These are phyloP conservation scores for Globisporangium radiosum DNA, from an alignment of 352 stramenopile genomes.

Conservation along the genomic window DNA sequence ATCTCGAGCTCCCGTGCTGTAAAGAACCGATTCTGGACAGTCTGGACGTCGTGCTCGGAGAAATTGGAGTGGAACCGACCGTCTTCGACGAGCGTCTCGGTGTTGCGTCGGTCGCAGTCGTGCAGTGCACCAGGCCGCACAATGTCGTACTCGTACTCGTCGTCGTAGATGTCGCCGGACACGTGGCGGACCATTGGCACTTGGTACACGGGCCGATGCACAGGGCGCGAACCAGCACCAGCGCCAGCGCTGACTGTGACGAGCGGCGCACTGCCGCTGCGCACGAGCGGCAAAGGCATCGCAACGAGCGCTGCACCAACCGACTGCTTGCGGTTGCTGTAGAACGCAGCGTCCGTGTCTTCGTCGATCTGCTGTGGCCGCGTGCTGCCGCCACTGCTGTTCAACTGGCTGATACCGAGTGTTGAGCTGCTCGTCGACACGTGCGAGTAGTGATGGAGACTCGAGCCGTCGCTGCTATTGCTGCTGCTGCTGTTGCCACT, in stretches of 20 bases:
- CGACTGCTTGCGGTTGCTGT: slow-evolving; percentile 11
- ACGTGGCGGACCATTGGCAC: slow-evolving; percentile 1
- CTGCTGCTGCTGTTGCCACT: background rate
- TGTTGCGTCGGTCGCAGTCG: slow-evolving; percentile 55
- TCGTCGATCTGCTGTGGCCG: slow-evolving; percentile 6
- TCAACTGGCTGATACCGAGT: background rate
- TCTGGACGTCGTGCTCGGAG: slow-evolving; percentile 30
- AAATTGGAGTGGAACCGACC: slow-evolving; percentile 61
- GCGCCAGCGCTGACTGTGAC: too few species aligned
- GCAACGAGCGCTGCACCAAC: background rate
- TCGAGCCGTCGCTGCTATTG: too few species aligned
- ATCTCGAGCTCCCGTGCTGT: slow-evolving; percentile 10
- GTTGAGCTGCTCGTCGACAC: background rate
- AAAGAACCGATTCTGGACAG: slow-evolving; percentile 4
- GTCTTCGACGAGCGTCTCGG: slow-evolving; percentile 54
- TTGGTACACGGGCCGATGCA: slow-evolving; percentile 10
- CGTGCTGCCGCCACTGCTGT: background rate
- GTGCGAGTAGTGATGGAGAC: background rate
- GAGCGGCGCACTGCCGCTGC: background rate
- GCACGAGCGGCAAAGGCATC: background rate
- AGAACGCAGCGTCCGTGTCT: slow-evolving; percentile 3
- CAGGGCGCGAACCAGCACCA: background rate
- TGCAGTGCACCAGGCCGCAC: slow-evolving; percentile 51
- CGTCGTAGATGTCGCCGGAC: slow-evolving; percentile 18
- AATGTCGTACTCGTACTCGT: slow-evolving; percentile 80